Base-by-base conservation (phyloP, 495 filamentous ascomycete species). In the Aspergillus sparsus region DNA sequence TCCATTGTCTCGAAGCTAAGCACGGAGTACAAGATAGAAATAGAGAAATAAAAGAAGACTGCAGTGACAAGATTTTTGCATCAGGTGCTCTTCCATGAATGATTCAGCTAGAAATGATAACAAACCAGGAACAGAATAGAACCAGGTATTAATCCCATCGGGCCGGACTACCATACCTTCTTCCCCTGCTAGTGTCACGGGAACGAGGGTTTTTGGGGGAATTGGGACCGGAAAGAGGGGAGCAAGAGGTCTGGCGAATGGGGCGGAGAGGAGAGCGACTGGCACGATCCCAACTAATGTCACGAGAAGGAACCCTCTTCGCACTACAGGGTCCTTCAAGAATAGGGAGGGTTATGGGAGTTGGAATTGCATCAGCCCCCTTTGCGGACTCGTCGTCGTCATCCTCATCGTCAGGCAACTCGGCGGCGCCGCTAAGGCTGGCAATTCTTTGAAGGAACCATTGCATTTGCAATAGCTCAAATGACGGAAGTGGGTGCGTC, bases 381-480 rank as follows among this genome's bases (percentile, higher is more conserved):
- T 9, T 3, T 8, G n/a, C 44, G 44, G n/a, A 46, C 44, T 46
- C 44, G n/a, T 46, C 42, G n/a, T 45, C 44, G 6, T 21, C 44
- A 9, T 46, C 44, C n/a, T 46, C 44, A 21, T 46, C 44, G 5
- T 46, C n/a, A 21, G 5, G 5, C 0, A 46, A 7, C 5, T 46
- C n/a, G 5, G n/a, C 44, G 21, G 44, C 44, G 10, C 44, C 44
- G n/a, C 44, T 46, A 21, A 46, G 44, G 4, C n/a, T 46, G 5
- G 44, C 33, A 6, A 57, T 18, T 18, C 55, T 18, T 5, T 57
- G 45, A 15, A 57, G 18, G 15, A 39, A 12, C 44, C 44, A 57
- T 32, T 57, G 45, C 33, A 57, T 27, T 16, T 57, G n/a, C 44
- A 57, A 32, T 57, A 57, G 44, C 9, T 36, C 11, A 21, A 57